phyloP scores from a whole-genome alignment of 768 basidiomycete species.

The Mycena capillaripes region DNA sequence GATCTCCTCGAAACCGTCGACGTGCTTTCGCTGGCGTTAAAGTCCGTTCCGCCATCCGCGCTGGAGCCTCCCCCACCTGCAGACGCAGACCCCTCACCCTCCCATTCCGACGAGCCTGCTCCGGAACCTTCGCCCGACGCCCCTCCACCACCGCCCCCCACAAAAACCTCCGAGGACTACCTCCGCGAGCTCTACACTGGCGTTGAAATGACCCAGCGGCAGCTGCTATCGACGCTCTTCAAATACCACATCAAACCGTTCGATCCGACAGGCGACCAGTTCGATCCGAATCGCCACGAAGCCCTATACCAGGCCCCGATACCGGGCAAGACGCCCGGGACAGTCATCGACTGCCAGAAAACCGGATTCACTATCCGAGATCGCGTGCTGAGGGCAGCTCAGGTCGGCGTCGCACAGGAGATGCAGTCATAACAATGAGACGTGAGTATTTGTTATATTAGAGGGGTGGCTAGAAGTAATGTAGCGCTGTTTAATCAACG shows the following conservation, averaged over 20 bases:
- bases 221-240: slow-evolving; percentile 90
- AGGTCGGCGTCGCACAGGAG: slow-evolving; percentile 95
- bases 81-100: slow-evolving; percentile 41
- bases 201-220: slow-evolving; percentile 92
- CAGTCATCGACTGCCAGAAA: slow-evolving; percentile 92
- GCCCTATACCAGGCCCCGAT: slow-evolving; percentile 95
- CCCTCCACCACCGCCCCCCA: slow-evolving; percentile 45
- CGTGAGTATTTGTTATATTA: slow-evolving; percentile 43
- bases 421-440: slow-evolving; percentile 48
- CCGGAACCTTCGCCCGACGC: slow-evolving; percentile 34
- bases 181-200: slow-evolving; percentile 85
- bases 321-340: slow-evolving; percentile 90
- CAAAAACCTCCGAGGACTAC: slow-evolving; percentile 71
- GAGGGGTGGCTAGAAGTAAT: slow-evolving; percentile 50
- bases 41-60: slow-evolving; percentile 75
- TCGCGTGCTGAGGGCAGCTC: slow-evolving; percentile 92
- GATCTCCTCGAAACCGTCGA: slow-evolving; percentile 93
- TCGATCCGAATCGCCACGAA: slow-evolving; percentile 97
- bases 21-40: slow-evolving; percentile 87
- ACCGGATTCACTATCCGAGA: slow-evolving; percentile 95
- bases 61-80: slow-evolving; percentile 45
- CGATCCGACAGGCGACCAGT: slow-evolving; percentile 92
- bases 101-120: slow-evolving; percentile 48
- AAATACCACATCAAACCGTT: slow-evolving; percentile 94
- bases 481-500: slow-evolving; percentile 70